Evolutionary conservation across 129 eudicot species (phyloP), one percentile per base, ranked within the genome.

Genomic region (Flaveria brownii): DNA sequence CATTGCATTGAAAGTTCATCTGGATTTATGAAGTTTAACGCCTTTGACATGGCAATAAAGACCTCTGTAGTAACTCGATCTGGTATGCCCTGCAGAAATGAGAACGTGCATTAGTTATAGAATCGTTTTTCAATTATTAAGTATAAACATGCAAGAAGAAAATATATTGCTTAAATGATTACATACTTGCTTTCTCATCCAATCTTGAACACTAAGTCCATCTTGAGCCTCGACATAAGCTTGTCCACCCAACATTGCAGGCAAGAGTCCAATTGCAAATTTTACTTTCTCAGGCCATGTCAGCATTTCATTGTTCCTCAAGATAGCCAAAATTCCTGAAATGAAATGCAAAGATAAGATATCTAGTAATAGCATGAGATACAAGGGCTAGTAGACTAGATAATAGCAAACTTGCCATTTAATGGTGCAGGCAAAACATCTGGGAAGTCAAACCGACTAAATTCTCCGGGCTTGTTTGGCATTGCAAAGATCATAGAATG

Each of bases 1-100:
- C 99, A 95, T 84, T 95, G 99, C 99, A 95, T 95, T 49, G 99
- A 95, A 25, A 95, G 95, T 78, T 95, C 97, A 78, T 95, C 96
- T 17, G 99, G 99, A 81, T 95, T 95, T 52, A 91, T 95, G 82
- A 95, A 95, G 80, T 95, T 95, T 55, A 95, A 85, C 59, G 99
- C 97, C 87, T 95, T 95, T 52, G 99, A 95, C 99, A 95, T 95
- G 85, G 99, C 99, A 80, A 95, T 92, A 68, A 95, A 95, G 76
- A 95, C 97, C 88, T 95, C 99, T 6, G 88, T 81, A 57, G 97
- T 95, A 41, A 95, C 96, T 70, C 99, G 88, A 71, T 91, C 99
- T 20, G 99, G 99, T 83, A 91, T 62, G 41, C 99, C 99, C 99
- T 95, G 63, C 41, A 76, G 28, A 78, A 45, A 64, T 12, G 17